phyloP scores from a whole-genome alignment of 202 grass and related monocot species.

The Carex arenaria region DNA sequence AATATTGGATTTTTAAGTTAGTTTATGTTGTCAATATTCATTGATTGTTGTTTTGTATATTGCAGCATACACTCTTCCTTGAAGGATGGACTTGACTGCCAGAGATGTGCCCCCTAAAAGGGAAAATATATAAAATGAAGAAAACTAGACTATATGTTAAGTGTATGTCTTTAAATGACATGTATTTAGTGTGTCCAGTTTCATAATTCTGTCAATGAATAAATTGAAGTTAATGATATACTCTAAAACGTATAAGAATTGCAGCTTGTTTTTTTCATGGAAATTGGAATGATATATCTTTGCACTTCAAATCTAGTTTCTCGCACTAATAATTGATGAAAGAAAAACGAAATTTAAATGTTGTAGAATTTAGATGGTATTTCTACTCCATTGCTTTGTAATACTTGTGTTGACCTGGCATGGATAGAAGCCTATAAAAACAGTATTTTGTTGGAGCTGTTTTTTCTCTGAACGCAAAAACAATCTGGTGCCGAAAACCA shows the following conservation, averaged over 20 bases:
- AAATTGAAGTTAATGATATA: neutral
- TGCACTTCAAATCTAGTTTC: neutral
- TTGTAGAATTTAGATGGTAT: neutral
- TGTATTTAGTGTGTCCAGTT: neutral
- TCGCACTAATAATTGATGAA: neutral
- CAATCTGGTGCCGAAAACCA: too few relatives aligned
- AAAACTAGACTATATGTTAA: neutral
- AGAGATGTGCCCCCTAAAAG: neutral
- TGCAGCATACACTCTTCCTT: slow-evolving; percentile 64
- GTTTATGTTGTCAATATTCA: slow-evolving; percentile 20
- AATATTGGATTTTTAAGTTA: neutral
- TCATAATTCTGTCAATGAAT: neutral
- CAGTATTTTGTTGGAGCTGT: too few relatives aligned
- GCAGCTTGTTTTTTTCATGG: neutral
- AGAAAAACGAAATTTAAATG: neutral
- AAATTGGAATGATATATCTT: neutral
- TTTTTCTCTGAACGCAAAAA: too few relatives aligned
- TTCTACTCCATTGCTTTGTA: neutral
- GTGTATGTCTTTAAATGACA: neutral
- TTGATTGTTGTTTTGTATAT: neutral
- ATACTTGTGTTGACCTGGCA: too few relatives aligned
- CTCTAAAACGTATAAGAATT: neutral
- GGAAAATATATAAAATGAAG: neutral
- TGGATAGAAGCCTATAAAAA: too few relatives aligned
- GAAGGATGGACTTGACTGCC: slow-evolving; percentile 19